Percentiles rank a stretch among this genome's conserved stretches.
These are phyloP conservation scores for Fusarium sp. DNA, from an alignment of 2,329 filamentous ascomycete genomes.

Conservation along the genomic window DNA sequence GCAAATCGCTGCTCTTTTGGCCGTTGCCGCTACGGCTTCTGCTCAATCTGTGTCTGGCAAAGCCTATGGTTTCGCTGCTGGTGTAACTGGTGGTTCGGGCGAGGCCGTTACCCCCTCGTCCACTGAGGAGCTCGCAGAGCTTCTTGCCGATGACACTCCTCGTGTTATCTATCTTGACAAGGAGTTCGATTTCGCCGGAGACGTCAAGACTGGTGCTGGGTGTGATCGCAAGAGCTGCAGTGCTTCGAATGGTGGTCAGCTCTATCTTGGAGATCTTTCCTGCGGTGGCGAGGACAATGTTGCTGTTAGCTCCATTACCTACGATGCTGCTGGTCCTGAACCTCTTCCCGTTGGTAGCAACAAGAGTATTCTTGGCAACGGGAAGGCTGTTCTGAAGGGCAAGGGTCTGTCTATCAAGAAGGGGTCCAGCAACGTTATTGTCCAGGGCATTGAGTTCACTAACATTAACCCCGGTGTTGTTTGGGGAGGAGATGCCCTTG, in stretches of 20 bases:
- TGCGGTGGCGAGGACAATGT: constrained; percentile 46
- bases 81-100: constrained; percentile 65
- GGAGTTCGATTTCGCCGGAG: constrained; percentile 48
- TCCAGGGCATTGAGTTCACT: constrained; percentile 64
- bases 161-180: constrained; percentile 47
- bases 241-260: constrained; percentile 47
- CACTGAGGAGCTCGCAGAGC: constrained; percentile 59
- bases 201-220: constrained; percentile 41
- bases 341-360: constrained; percentile 48
- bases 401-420: constrained; percentile 60
- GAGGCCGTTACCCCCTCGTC: constrained; percentile 59
- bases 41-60: constrained; percentile 49
- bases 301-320: constrained; percentile 47
- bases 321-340: constrained; percentile 45
- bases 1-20: constrained; percentile 28
- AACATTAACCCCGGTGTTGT: constrained; percentile 56
- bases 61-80: constrained; percentile 50
- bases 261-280: constrained; percentile 49
- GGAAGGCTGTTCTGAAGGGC: constrained; percentile 50
- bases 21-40: constrained; percentile 38
- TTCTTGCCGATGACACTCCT: constrained; percentile 47
- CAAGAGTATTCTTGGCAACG: constrained; percentile 49
- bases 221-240: constrained; percentile 51
- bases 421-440: constrained; percentile 63
- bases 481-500: constrained; percentile 54